phyloP scores from a whole-genome alignment of 176 grass and related monocot genomes.

The Oryza coarctata region DNA sequence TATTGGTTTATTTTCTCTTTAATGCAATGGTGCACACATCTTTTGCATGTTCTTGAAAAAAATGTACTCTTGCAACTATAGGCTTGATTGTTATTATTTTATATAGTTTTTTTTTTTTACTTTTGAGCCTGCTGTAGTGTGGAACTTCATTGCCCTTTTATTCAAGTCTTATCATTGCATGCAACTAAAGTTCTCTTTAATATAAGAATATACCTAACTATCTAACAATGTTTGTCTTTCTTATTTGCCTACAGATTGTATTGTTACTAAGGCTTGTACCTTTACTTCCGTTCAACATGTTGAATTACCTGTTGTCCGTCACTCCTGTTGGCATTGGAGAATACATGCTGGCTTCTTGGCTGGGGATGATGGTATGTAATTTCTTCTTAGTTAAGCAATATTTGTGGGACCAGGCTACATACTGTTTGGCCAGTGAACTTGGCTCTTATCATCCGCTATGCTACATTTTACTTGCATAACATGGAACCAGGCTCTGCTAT shows the following conservation, averaged over 20 bases:
- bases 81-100: too few relatives aligned
- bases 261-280: conserved; percentile 92
- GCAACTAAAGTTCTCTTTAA: not conserved
- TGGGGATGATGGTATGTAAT: conserved; percentile 94
- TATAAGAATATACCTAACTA: not conserved
- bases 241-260: conserved; percentile 66
- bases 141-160: too few relatives aligned
- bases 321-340: conserved; percentile 96
- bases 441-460: not conserved
- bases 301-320: conserved; percentile 98
- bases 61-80: too few relatives aligned
- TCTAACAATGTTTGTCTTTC: conserved; percentile 28
- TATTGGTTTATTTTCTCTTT: too few relatives aligned
- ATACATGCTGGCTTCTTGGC: conserved; percentile 98
- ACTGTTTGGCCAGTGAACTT: not conserved
- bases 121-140: too few relatives aligned
- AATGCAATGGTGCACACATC: too few relatives aligned
- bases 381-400: conserved; percentile 12
- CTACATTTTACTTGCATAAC: not conserved
- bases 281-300: conserved; percentile 98
- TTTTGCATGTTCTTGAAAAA: too few relatives aligned
- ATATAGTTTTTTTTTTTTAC: too few relatives aligned
- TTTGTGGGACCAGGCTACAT: not conserved
- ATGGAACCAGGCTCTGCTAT: not conserved
- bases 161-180: too few relatives aligned